phyloP scores from a whole-genome alignment of 768 basidiomycete species.

The Amanita polypyramis region DNA sequence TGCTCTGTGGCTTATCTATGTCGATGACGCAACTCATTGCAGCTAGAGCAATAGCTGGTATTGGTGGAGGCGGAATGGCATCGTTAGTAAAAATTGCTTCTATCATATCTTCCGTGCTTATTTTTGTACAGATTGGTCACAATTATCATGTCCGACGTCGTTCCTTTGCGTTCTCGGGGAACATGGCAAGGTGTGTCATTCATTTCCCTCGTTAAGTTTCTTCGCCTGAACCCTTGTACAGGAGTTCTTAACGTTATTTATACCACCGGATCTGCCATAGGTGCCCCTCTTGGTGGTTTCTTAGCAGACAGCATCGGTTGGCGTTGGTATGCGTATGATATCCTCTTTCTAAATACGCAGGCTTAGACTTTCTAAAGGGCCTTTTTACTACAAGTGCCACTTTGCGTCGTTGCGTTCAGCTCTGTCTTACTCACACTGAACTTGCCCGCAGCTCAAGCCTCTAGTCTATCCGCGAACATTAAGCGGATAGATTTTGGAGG shows the following conservation, averaged over 20 bases:
- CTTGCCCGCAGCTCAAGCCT: constrained; percentile 31
- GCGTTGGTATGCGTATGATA: constrained; percentile 36
- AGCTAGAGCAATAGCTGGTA: constrained; percentile 44
- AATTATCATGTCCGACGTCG: constrained; percentile 58
- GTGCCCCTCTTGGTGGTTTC: constrained; percentile 55
- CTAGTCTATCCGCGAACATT: constrained; percentile 39
- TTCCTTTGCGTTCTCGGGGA: constrained; percentile 50
- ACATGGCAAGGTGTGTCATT: constrained; percentile 53
- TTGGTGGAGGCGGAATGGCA: constrained; percentile 54
- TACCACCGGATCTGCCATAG: constrained; percentile 44
- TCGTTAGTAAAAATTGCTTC: constrained; percentile 29
- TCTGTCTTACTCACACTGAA: constrained; percentile 45
- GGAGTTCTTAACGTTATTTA: constrained; percentile 53
- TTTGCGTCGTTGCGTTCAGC: constrained; percentile 40
- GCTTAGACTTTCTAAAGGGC: constrained; percentile 24
- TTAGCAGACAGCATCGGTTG: constrained; percentile 57
- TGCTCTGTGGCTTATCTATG: constrained; percentile 41
- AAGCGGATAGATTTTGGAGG: constrained; percentile 56
- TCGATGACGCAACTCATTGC: constrained; percentile 45
- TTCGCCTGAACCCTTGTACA: constrained; percentile 9
- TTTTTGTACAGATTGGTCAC: constrained; percentile 35
- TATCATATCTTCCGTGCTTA: not conserved
- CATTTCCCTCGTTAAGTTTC: not conserved
- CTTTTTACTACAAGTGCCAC: constrained; percentile 51
- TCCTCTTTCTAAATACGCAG: no score